Conservation (phyloP, 768 basidiomycete genomes). For the Russula emetica region DNA sequence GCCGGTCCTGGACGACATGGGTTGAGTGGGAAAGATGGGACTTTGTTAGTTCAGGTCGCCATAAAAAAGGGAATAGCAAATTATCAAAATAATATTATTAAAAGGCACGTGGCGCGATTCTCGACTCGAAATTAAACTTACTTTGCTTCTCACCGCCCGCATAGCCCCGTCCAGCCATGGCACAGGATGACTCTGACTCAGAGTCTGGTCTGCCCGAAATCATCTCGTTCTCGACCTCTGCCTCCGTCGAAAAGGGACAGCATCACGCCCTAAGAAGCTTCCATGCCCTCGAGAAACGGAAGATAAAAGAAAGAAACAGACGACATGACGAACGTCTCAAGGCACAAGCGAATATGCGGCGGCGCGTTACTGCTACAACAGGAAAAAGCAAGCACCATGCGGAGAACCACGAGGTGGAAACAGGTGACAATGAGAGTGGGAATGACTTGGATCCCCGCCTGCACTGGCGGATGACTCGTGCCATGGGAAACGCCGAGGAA, state of each 20-base stretch:
- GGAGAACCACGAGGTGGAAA: conserved; percentile 12
- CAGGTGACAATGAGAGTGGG: conserved; percentile 11
- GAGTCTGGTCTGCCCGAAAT: conserved; percentile 25
- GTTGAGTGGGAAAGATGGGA: conserved; percentile 5
- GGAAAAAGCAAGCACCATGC: conserved; percentile 9
- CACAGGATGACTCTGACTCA: conserved; percentile 17
- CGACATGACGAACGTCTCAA: conserved; percentile 25
- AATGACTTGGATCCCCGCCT: conserved; percentile 11
- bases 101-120: conserved; percentile 15
- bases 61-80: conserved; percentile 5
- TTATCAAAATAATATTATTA: conserved; percentile 6
- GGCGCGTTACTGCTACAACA: conserved; percentile 1
- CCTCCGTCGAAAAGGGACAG: conserved; percentile 15
- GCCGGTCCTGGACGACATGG: conserved; percentile 17
- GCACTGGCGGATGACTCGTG: conserved; percentile 25
- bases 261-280: conserved; percentile 17
- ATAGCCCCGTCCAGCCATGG: conserved; percentile 4
- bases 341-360: conserved; percentile 19
- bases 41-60: background rate
- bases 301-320: conserved; percentile 22
- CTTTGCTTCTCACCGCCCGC: background rate
- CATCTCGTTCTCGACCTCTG: conserved; percentile 24
- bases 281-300: conserved; percentile 16
- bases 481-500: conserved; percentile 27
- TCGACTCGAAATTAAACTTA: conserved; percentile 13